Evolutionary conservation across 1,284 basidiomycete species (phyloP), one percentile per base, ranked within the genome.

Genomic region (Cutaneotrichosporon mucoides): DNA sequence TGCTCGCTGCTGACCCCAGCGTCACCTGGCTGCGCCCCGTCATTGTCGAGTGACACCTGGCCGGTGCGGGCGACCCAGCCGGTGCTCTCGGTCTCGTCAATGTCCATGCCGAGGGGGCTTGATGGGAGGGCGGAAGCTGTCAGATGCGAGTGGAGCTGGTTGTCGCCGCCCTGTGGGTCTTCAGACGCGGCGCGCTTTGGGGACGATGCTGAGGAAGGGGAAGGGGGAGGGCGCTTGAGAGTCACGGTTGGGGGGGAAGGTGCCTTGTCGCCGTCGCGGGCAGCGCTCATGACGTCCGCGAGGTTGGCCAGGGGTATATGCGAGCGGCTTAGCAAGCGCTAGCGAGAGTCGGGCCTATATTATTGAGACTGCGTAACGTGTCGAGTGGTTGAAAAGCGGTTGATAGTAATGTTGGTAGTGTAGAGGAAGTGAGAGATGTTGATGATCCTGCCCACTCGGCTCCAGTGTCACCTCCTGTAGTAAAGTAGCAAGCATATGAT

Each of bases 141-240:
- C 35, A 34, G 12, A 24, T 42, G 33, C 16, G 33, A 24, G 35
- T 41, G 12, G 40, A 16, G 53, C 45, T 13, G 7, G 46, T 12
- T 40, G 35, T 46, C 44, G 44, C 44, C 44, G 44, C 44, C 24
- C 5, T 41, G 50, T 16, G 67, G 61, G 53, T 77, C 75, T 61
- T 78, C 76, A 3, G 76, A 77, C 9, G 71, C 72, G 7, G 76
- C 73, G 46, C 76, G 64, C 67, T 78, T 77, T 4, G 75, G 71
- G 12, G 71, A 72, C 7, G 70, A 73, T 4, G 60, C 60, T 3
- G 68, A 64, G 13, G 68, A 61, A 1, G 71, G 72, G 3, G 68
- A 69, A n/a, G 68, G 59, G 4, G 71, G 63, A 24, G 68, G 69
- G 55, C 72, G 61, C 65, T 73, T 73, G 16, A 72, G 59, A n/a